Base-by-base conservation (phyloP, 1,284 basidiomycete genomes). In the Schizopora paradoxa region DNA sequence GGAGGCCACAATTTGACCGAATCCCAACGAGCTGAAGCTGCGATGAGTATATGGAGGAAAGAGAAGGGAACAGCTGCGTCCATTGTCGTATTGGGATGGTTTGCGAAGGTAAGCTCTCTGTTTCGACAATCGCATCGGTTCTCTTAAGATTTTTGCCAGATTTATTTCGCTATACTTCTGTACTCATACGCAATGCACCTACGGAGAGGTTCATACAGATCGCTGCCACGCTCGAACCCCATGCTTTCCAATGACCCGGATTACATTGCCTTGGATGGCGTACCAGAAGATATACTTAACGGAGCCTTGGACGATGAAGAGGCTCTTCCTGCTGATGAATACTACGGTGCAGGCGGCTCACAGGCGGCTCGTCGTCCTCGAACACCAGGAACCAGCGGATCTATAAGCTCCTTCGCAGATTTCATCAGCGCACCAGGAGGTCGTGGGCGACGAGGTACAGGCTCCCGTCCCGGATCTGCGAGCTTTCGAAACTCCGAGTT, bases 121-220 rank as follows among this genome's bases (percentile, higher is more conserved):
- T 33, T 37, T 33, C 40, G 37, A 41, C 14, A n/a, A 26, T 27
- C 29, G 38, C 19, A 32, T 42, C 36, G 16, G 11, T 35, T 25
- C 14, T 26, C 41, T 33, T 5, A 34, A 28, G 13, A 22, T 25
- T 16, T 23, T 27, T n/a, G n/a, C n/a, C 34, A 97, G 94, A 73
- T 96, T 54, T 99, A 97, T 71, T 94, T 98, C 65, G 86, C 89
- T 29, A 67, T 90, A 25, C 67, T 95, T 29, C 70, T 99, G 27
- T 99, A 98, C 65, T 97, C 95, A 7, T 98, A 91, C 64, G 93
- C 94, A 2, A 73, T 83, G 1, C 95, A 98, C 64, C 82, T 99
- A 37, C 87, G 94, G 29, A 86, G 87, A 58, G 90, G 91, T 38
- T 89, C 91, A 10, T 98, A 96, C 62, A 85, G 88, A 56, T 72